These are phyloP conservation scores for Fomitopsis pulvina DNA, from an alignment of 768 basidiomycete genomes.

Conservation along the genomic window DNA sequence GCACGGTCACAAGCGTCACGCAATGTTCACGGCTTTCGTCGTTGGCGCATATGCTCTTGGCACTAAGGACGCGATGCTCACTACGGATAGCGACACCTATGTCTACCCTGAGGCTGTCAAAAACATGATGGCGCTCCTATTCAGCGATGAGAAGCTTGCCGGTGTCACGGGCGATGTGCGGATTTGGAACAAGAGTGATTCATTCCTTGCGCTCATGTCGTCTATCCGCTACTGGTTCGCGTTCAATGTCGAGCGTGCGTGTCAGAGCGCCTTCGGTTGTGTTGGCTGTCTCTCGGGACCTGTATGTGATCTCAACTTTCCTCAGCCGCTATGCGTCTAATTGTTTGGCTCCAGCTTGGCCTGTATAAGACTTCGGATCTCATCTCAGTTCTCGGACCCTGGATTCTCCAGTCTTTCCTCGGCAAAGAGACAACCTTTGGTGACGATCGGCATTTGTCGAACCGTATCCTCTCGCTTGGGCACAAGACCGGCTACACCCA, in stretches of 20 bases:
- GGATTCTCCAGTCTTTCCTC: slow-evolving; percentile 11
- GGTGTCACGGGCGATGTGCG: slow-evolving; percentile 18
- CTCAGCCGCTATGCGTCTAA: not conserved
- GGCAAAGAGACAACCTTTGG: slow-evolving; percentile 9
- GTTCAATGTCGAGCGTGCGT: slow-evolving; percentile 15
- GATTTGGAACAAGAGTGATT: slow-evolving; percentile 17
- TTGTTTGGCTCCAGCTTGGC: not conserved
- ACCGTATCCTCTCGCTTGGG: slow-evolving; percentile 14
- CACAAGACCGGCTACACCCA: slow-evolving; percentile 15
- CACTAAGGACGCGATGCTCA: slow-evolving; percentile 18
- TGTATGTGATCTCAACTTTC: not conserved
- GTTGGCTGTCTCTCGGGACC: slow-evolving; percentile 12
- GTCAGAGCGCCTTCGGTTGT: slow-evolving; percentile 12
- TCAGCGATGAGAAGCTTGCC: slow-evolving; percentile 10
- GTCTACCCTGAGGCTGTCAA: slow-evolving; percentile 10
- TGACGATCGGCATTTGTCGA: slow-evolving; percentile 8
- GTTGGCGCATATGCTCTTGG: slow-evolving; percentile 16
- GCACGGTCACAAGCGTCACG: slow-evolving; percentile 18
- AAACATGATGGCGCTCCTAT: slow-evolving; percentile 14
- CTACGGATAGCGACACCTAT: slow-evolving; percentile 18
- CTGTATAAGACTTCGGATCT: slow-evolving; percentile 9
- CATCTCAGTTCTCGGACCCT: slow-evolving; percentile 10
- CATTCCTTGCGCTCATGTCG: slow-evolving; percentile 18
- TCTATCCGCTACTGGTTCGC: slow-evolving; percentile 19
- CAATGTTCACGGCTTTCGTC: slow-evolving; percentile 20